Percentiles rank a stretch among this genome's conserved stretches.
Conservation (phyloP, 208 protist genomes). For the Crithidia bombi region DNA sequence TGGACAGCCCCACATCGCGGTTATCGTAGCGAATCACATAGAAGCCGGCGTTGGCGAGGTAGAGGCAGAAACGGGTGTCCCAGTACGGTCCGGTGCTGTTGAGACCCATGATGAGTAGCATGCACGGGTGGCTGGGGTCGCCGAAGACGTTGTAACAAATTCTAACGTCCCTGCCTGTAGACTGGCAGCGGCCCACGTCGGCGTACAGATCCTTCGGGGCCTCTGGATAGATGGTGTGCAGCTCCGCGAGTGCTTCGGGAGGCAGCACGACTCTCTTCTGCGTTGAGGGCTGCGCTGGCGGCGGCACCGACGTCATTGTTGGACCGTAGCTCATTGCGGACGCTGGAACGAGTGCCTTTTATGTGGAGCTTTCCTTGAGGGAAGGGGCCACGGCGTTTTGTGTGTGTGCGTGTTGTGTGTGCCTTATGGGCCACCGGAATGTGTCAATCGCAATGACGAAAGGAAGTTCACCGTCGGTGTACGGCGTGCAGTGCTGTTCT, state of each 20-base stretch:
- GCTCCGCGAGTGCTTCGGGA: slow-evolving; percentile 15
- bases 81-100: slow-evolving; percentile 72
- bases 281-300: not conserved
- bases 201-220: slow-evolving; percentile 39
- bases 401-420: no score
- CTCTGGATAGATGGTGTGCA: slow-evolving; percentile 12
- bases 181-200: slow-evolving; percentile 61
- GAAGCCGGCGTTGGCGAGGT: slow-evolving; percentile 64
- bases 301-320: slow-evolving; percentile 10
- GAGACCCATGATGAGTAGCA: slow-evolving; percentile 80
- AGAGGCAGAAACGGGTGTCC: slow-evolving; percentile 73
- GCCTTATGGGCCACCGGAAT: no score
- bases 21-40: slow-evolving; percentile 86
- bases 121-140: slow-evolving; percentile 45
- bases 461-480: no score
- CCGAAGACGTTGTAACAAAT: slow-evolving; percentile 83
- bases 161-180: slow-evolving; percentile 49
- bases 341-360: no score
- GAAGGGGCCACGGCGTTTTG: no score
- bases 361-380: no score
- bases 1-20: slow-evolving; percentile 76
- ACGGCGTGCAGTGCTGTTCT: no score
- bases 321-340: not conserved
- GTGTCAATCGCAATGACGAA: no score
- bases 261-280: slow-evolving; percentile 10